Evolutionary conservation across 768 basidiomycete genomes (phyloP).

Genomic region (Tulasnella calospora): DNA sequence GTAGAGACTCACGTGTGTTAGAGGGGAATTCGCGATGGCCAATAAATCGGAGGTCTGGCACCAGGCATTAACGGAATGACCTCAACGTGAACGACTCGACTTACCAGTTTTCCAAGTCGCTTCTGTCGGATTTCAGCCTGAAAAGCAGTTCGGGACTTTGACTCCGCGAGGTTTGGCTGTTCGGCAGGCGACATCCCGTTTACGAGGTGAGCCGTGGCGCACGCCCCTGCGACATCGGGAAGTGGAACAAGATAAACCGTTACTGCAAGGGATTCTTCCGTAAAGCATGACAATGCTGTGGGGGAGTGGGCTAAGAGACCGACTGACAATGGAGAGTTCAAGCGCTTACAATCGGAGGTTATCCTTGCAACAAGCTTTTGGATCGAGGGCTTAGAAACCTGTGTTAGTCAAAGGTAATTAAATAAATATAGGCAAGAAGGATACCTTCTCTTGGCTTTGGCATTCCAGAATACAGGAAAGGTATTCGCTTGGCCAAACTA

Average conservation of each 20-base stretch:
- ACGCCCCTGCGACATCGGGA: neutral
- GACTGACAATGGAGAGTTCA: neutral
- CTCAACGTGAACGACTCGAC: neutral
- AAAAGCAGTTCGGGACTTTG: neutral
- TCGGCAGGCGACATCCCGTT: neutral
- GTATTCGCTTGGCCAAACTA: slow-evolving; percentile 49
- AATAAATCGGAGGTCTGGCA: neutral
- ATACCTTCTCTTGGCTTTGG: slow-evolving; percentile 81
- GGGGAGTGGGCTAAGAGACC: neutral
- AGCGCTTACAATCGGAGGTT: slow-evolving; percentile 47
- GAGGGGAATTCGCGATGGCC: neutral
- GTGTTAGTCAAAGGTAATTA: neutral
- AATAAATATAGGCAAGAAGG: neutral
- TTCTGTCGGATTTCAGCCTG: neutral
- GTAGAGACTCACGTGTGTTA: neutral
- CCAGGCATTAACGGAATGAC: neutral
- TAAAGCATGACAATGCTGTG: slow-evolving; percentile 48
- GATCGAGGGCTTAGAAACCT: slow-evolving; percentile 55
- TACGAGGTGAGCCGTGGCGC: neutral
- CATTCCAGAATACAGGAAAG: slow-evolving; percentile 62
- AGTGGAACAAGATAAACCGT: slow-evolving; percentile 45
- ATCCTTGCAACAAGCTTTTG: slow-evolving; percentile 63
- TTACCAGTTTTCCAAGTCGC: slow-evolving; percentile 17
- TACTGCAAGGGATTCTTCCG: slow-evolving; percentile 61
- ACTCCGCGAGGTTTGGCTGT: neutral